phyloP scores from a whole-genome alignment of 345 rosid species.

The Xanthoceras sorbifolium region DNA sequence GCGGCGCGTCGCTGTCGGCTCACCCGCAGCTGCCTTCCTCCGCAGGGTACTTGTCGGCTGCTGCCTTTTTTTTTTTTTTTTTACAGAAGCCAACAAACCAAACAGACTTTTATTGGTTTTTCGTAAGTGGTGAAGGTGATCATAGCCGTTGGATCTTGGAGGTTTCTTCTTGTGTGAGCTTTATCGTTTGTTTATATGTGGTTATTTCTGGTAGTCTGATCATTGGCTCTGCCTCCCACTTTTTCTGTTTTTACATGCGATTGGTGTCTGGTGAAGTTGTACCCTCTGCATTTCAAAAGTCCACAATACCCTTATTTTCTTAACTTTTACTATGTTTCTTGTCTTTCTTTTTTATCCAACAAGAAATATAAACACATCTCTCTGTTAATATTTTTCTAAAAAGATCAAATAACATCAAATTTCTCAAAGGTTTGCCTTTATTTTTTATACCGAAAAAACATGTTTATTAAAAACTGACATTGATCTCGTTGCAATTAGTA shows the following conservation, averaged over 20 bases:
- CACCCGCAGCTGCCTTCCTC: slow-evolving; percentile 31
- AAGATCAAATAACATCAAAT: too few species aligned
- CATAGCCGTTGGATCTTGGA: slow-evolving; percentile 4
- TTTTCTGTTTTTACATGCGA: slow-evolving; percentile 20
- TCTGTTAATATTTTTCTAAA: too few species aligned
- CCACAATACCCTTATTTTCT: background rate
- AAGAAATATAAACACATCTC: too few species aligned
- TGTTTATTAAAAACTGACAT: too few species aligned
- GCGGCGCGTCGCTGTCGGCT: slow-evolving; percentile 54
- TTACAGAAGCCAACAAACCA: background rate
- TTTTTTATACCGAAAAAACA: too few species aligned
- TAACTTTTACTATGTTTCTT: too few species aligned
- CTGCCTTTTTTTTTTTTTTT: slow-evolving; percentile 10
- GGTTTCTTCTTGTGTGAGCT: background rate
- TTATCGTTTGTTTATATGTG: background rate
- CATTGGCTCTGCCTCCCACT: slow-evolving; percentile 18
- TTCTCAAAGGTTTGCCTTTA: too few species aligned
- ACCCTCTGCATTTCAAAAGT: background rate
- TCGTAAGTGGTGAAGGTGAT: background rate
- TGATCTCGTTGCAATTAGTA: too few species aligned
- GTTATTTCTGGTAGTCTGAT: background rate
- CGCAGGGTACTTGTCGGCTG: slow-evolving; percentile 34
- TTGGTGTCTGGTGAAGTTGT: background rate
- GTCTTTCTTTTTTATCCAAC: too few species aligned
- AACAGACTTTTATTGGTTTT: background rate